Evolutionary conservation across 1,284 basidiomycete species (phyloP), one percentile per base, ranked within the genome.

Genomic region (Tilletia walkeri): DNA sequence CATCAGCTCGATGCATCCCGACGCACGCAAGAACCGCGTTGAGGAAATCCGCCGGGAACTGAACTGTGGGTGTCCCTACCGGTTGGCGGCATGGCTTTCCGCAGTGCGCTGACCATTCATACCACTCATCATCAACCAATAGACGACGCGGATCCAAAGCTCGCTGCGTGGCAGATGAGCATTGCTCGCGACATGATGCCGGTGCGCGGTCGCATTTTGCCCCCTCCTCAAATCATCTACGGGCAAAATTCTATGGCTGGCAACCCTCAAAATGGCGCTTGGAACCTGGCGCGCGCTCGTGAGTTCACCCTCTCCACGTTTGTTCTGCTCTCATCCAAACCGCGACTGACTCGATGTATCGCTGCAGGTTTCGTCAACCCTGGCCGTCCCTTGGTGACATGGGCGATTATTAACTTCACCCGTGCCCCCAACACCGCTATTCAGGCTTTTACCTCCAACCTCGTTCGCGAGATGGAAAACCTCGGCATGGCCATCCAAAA

Each of bases 131-230:
- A 14, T 45, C 41, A 30, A 30, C 24, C 18, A 7, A 18, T 14
- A 56, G 54, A 56, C 54, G 54, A 56, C 34, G 54, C 59, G 34
- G 59, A 63, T 38, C 36, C 59, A 3, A 63, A 63, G 59, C 59
- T 63, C 18, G 30, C 18, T 14, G 59, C 59, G 3, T 63, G 59
- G 59, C 30, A 63, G 59, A 18, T 63, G 59, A 63, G 59, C 59
- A 39, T 63, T 7, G 59, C 38, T 38, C 34, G 59, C 3, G 38
- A 63, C 59, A 63, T 63, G 59, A 24, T 63, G 30, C 18, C 30
- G 12, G 36, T 63, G 7, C 59, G 12, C 34, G 86, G 84, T 4
- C 79, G 85, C 1, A 76, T 85, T 18, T 76, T 86, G 34, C 48
- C 68, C 5, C 82, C 84, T 2, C 82, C 72, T 67, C 71, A 75